A percentile compares a stretch with the other conserved stretches of the same genome.
These are phyloP conservation scores for Volutella citrinella DNA, from an alignment of 2,329 filamentous ascomycete species.

Conservation along the genomic window DNA sequence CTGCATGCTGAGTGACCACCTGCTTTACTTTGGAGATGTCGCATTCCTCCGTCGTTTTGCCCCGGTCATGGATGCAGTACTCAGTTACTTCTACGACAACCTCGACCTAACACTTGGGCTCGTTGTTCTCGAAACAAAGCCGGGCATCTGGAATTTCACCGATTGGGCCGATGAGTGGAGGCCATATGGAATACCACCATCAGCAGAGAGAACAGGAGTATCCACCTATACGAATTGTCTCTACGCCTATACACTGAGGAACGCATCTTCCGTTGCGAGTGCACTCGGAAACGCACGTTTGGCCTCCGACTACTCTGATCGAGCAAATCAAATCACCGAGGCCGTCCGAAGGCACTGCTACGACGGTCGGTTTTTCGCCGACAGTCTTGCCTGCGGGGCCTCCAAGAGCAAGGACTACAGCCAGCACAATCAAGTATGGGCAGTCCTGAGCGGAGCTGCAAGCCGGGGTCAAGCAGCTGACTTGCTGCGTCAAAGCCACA, in stretches of 20 bases:
- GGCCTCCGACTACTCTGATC: conserved; percentile 24
- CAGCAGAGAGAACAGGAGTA: conserved; percentile 29
- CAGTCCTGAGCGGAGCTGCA: conserved; percentile 29
- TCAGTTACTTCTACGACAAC: conserved; percentile 24
- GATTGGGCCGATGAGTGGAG: conserved; percentile 29
- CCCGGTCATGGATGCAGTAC: conserved; percentile 27
- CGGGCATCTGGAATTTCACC: conserved; percentile 31
- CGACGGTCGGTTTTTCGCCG: conserved; percentile 30
- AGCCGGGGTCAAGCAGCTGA: background rate
- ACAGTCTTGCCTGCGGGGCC: conserved; percentile 29
- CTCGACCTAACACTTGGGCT: conserved; percentile 4
- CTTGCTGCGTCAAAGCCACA: background rate
- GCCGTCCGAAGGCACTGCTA: conserved; percentile 29
- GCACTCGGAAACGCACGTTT: conserved; percentile 29
- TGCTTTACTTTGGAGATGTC: conserved; percentile 30
- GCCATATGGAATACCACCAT: conserved; percentile 33
- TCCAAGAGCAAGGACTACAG: conserved; percentile 24
- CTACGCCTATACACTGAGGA: conserved; percentile 33
- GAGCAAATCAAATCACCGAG: conserved; percentile 17
- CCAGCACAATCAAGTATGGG: conserved; percentile 36
- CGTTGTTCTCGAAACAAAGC: conserved; percentile 10
- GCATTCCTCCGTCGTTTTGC: conserved; percentile 26
- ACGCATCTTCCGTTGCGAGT: conserved; percentile 27
- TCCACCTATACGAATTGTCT: conserved; percentile 24
- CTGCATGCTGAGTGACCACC: conserved; percentile 31